Conservation (phyloP, 2,329 filamentous ascomycete genomes). For the Talaromyces rugulosus region DNA sequence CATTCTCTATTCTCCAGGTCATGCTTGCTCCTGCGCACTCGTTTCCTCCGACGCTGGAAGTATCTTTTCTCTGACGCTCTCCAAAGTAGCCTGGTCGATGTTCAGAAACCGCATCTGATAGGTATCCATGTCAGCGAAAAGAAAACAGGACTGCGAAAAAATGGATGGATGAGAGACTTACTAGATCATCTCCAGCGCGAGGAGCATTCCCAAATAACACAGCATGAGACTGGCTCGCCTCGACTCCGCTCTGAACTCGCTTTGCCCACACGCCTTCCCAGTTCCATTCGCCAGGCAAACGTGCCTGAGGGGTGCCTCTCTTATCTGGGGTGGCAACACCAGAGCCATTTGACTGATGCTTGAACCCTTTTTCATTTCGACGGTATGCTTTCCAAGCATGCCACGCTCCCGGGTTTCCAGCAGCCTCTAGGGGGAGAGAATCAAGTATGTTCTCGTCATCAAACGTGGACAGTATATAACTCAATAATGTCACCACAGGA, state of each 20-base stretch:
- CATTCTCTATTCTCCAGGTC: background rate
- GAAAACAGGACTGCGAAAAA: slow-evolving; percentile 10
- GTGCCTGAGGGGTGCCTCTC: slow-evolving; percentile 42
- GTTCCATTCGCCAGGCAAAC: slow-evolving; percentile 82
- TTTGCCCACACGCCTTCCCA: slow-evolving; percentile 98
- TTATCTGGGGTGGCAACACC: slow-evolving; percentile 22
- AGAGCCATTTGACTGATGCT: slow-evolving; percentile 13
- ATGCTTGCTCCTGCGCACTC: background rate
- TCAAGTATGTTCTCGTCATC: slow-evolving; percentile 74
- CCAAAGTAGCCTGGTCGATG: slow-evolving; percentile 29
- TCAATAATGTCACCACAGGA: slow-evolving; percentile 64
- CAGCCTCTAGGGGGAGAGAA: slow-evolving; percentile 71
- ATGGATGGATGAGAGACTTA: slow-evolving; percentile 40
- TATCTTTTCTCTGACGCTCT: slow-evolving; percentile 34
- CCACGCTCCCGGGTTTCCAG: slow-evolving; percentile 88
- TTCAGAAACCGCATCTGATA: slow-evolving; percentile 38
- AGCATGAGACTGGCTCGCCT: slow-evolving; percentile 71
- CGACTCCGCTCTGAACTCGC: slow-evolving; percentile 73
- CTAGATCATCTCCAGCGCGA: slow-evolving; percentile 63
- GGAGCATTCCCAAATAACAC: slow-evolving; percentile 68
- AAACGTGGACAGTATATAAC: slow-evolving; percentile 80
- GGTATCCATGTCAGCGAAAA: background rate
- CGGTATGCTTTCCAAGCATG: slow-evolving; percentile 83
- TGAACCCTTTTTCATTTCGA: slow-evolving; percentile 32
- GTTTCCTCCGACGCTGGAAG: slow-evolving; percentile 17